These are phyloP conservation scores for Letharia columbiana DNA, from an alignment of 495 filamentous ascomycete genomes.

Conservation along the genomic window DNA sequence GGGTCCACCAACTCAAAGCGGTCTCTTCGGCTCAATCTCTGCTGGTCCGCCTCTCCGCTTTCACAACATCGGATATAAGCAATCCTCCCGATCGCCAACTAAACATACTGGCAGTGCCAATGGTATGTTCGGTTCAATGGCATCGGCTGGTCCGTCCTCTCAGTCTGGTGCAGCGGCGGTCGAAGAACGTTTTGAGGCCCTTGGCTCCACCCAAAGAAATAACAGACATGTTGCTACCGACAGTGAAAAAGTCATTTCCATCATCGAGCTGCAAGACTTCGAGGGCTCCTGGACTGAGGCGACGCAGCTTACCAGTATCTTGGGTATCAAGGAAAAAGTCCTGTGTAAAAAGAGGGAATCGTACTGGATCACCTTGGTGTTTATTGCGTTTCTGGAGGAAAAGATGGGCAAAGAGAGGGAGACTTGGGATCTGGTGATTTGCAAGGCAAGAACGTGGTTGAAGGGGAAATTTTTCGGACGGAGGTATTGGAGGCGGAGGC, in stretches of 20 bases:
- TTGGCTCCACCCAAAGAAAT: not conserved
- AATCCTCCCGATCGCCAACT: too few species aligned
- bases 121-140: too few species aligned
- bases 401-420: slow-evolving; percentile 3
- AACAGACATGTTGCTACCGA: not conserved
- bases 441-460: slow-evolving; percentile 8
- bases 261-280: slow-evolving; percentile 12
- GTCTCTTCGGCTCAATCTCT: too few species aligned
- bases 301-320: not conserved
- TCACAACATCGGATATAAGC: too few species aligned
- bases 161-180: too few species aligned
- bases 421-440: slow-evolving; percentile 12
- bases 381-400: slow-evolving; percentile 5
- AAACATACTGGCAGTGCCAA: too few species aligned
- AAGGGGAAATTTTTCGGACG: not conserved
- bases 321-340: not conserved
- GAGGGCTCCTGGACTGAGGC: slow-evolving; percentile 6
- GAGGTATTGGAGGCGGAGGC: too few species aligned
- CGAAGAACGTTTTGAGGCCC: not conserved
- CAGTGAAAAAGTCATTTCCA: slow-evolving; percentile 4
- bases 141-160: too few species aligned
- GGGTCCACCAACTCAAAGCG: too few species aligned
- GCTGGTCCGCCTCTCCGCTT: too few species aligned
- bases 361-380: slow-evolving; percentile 2
- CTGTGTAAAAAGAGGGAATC: too few species aligned